A percentile compares a stretch with the other conserved stretches of the same genome.
These are phyloP conservation scores for Ulota crispa DNA, from an alignment of 225 moss, liverwort and hornwort species.

Conservation along the genomic window DNA sequence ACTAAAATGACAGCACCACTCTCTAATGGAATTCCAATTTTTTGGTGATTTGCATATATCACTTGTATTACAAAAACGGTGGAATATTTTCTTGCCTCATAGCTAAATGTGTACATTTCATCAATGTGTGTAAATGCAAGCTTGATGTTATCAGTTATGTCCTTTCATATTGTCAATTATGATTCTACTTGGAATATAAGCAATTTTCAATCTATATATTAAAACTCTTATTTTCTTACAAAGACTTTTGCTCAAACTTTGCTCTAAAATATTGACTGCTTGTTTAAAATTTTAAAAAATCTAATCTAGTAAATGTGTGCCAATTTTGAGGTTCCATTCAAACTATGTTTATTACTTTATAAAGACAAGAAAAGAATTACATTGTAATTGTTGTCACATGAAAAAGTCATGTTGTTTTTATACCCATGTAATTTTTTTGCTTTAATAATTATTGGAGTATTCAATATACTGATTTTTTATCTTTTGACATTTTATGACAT, in stretches of 20 bases:
- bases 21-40: background rate
- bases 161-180: background rate
- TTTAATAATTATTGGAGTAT: background rate
- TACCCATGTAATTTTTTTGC: background rate
- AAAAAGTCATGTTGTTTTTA: background rate
- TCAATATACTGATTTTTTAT: no score
- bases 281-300: background rate
- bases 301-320: background rate
- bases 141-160: background rate
- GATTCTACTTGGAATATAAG: background rate
- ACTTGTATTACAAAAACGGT: background rate
- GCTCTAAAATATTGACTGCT: no score
- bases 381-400: background rate
- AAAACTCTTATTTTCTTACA: background rate
- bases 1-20: background rate
- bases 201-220: background rate
- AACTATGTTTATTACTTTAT: background rate
- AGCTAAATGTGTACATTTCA: background rate
- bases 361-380: background rate
- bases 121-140: background rate
- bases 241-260: background rate
- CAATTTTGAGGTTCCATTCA: background rate
- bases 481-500: background rate
- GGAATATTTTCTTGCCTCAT: background rate
- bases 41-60: background rate